These are phyloP conservation scores for Penicillium aurantiogriseum DNA, from an alignment of 2,329 filamentous ascomycete genomes.

Conservation along the genomic window DNA sequence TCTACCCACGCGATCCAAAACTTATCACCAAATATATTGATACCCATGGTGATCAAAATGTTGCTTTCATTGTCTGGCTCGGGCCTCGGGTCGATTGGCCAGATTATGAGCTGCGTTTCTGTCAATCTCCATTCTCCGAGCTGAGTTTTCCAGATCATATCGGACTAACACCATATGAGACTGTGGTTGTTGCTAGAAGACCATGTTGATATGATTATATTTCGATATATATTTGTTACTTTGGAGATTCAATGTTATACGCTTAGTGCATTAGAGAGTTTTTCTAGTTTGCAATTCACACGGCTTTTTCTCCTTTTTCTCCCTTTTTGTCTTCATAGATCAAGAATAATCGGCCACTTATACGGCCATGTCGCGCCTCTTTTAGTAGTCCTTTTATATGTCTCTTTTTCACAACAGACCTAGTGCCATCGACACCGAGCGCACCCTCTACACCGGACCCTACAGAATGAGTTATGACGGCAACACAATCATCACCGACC, in stretches of 20 bases:
- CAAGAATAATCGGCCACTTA: too few relatives aligned
- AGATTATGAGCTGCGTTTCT: slow-evolving; percentile 32
- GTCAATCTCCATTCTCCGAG: slow-evolving; percentile 20
- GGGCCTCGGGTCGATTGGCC: slow-evolving; percentile 32
- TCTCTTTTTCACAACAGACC: too few relatives aligned
- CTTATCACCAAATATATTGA: slow-evolving; percentile 49
- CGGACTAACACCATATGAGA: slow-evolving; percentile 29
- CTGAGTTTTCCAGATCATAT: slow-evolving; percentile 19
- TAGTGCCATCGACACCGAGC: too few relatives aligned
- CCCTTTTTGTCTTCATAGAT: background rate
- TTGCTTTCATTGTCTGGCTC: slow-evolving; percentile 31
- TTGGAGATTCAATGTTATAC: background rate
- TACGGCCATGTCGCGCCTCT: too few relatives aligned
- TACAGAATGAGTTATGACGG: too few relatives aligned
- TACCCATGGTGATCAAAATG: slow-evolving; percentile 11
- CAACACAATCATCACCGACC: too few relatives aligned
- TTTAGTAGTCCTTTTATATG: too few relatives aligned
- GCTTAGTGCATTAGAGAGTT: background rate
- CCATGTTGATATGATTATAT: background rate
- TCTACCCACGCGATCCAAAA: slow-evolving; percentile 52
- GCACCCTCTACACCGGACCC: too few relatives aligned
- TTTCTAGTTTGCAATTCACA: background rate
- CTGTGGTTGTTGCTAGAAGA: slow-evolving; percentile 21
- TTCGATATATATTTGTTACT: too few relatives aligned
- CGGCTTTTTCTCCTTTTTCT: background rate